These are phyloP conservation scores for Calonectria multiphialidica DNA, from an alignment of 2,329 filamentous ascomycete species.

Conservation along the genomic window DNA sequence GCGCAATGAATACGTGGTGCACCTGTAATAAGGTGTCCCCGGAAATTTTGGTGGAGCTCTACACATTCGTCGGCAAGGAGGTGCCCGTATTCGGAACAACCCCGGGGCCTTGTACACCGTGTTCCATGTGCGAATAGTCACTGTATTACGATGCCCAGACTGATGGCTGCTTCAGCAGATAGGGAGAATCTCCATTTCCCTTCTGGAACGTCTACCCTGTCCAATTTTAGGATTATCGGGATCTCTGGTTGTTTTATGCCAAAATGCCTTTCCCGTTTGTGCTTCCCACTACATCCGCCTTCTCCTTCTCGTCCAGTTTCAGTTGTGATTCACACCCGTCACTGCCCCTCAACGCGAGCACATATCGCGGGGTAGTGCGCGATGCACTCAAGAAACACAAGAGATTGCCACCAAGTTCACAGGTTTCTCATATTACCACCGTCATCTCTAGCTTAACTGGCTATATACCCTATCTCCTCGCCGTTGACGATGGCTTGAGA, in stretches of 20 bases:
- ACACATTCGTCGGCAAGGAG: slow-evolving; percentile 20
- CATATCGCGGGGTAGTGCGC: slow-evolving; percentile 84
- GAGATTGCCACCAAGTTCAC: slow-evolving; percentile 79
- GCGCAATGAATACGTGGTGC: slow-evolving; percentile 25
- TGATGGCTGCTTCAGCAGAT: slow-evolving; percentile 37
- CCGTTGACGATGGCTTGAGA: slow-evolving; percentile 79
- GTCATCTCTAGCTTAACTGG: slow-evolving; percentile 77
- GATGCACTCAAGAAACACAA: slow-evolving; percentile 91
- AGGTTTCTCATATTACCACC: slow-evolving; percentile 76
- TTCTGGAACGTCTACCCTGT: neutral
- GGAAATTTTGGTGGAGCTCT: slow-evolving; percentile 36
- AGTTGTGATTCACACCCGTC: slow-evolving; percentile 88
- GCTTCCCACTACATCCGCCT: slow-evolving; percentile 89
- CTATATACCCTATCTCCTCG: slow-evolving; percentile 88
- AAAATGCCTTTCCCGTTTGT: slow-evolving; percentile 91
- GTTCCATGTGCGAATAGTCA: slow-evolving; percentile 16
- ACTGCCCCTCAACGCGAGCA: slow-evolving; percentile 84
- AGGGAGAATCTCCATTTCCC: neutral
- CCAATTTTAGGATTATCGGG: neutral
- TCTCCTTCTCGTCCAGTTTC: slow-evolving; percentile 84
- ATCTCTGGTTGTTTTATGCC: neutral
- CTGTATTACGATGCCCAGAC: slow-evolving; percentile 40
- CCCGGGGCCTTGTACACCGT: slow-evolving; percentile 26
- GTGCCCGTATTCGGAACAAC: slow-evolving; percentile 40
- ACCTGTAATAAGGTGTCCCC: slow-evolving; percentile 13